These are phyloP conservation scores for Trichocladium uniseriatum DNA, from an alignment of 495 filamentous ascomycete genomes.

Conservation along the genomic window DNA sequence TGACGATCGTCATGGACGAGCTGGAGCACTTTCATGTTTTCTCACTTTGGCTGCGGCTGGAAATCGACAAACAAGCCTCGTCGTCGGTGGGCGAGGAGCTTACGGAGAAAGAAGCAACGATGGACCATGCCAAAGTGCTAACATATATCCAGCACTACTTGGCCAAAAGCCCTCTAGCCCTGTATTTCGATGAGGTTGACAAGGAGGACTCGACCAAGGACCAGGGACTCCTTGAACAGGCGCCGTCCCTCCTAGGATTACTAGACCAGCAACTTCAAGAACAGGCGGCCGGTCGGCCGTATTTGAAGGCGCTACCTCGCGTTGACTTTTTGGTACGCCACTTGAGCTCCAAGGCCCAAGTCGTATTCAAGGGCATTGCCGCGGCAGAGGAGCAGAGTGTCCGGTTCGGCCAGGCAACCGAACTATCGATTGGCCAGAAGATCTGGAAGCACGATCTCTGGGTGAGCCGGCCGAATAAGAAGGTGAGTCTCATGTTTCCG, in stretches of 20 bases:
- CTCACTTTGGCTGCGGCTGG: constrained; percentile 73
- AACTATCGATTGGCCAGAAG: constrained; percentile 27
- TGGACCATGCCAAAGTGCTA: constrained; percentile 46
- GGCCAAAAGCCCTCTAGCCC: constrained; percentile 34
- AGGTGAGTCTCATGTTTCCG: constrained; percentile 8
- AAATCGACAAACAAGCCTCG: constrained; percentile 58
- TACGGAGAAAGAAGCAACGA: constrained; percentile 44
- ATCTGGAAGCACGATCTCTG: constrained; percentile 34
- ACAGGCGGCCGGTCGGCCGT: constrained; percentile 30
- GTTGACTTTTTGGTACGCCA: constrained; percentile 40
- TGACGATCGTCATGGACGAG: constrained; percentile 65
- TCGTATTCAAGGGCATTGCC: constrained; percentile 44
- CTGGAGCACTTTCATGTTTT: constrained; percentile 69
- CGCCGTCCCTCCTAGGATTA: constrained; percentile 34
- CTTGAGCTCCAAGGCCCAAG: constrained; percentile 29
- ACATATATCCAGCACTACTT: constrained; percentile 45
- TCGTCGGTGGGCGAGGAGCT: constrained; percentile 40
- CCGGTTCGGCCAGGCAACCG: constrained; percentile 38
- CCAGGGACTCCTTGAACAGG: constrained; percentile 27
- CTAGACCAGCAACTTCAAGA: constrained; percentile 40
- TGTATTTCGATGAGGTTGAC: constrained; percentile 32
- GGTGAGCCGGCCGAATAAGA: constrained; percentile 11
- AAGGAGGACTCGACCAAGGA: constrained; percentile 23
- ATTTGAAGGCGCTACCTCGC: constrained; percentile 31
- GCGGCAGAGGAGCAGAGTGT: constrained; percentile 47